Percentiles rank a stretch among this genome's conserved stretches.
phyloP scores from a whole-genome alignment of 257 asterid genomes.

The Parsonsia alboflavescens region DNA sequence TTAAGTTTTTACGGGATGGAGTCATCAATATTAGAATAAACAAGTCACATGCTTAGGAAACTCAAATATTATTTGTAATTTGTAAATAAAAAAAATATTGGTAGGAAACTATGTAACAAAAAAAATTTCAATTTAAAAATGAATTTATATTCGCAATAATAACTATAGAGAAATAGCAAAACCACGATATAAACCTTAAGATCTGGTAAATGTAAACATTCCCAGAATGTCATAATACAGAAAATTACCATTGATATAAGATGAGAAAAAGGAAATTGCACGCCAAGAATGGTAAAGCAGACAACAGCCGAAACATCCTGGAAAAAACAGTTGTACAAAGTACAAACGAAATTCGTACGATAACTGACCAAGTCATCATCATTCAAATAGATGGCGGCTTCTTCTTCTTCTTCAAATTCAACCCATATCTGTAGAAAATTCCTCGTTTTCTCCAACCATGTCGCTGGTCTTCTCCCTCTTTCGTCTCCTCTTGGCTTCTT shows the following conservation, averaged over 20 bases:
- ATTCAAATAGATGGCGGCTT: not conserved
- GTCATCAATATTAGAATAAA: no score
- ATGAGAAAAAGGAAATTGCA: not conserved
- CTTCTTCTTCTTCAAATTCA: not conserved
- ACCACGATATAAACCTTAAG: no score
- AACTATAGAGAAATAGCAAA: no score
- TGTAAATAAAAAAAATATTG: no score
- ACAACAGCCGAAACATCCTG: constrained; percentile 9
- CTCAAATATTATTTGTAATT: no score
- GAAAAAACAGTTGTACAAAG: constrained; percentile 16
- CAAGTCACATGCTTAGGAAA: no score
- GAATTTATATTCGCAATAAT: no score
- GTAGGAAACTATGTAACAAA: no score
- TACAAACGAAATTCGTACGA: not conserved
- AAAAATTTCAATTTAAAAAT: no score
- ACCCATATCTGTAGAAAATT: not conserved
- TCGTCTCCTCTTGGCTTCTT: constrained; percentile 22
- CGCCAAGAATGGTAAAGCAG: not conserved
- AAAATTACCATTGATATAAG: not conserved
- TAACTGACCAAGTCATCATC: not conserved
- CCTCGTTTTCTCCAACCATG: constrained; percentile 10
- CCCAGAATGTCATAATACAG: no score
- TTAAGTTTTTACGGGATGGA: no score
- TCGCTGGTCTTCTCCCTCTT: not conserved
- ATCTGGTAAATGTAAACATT: no score